Base-by-base conservation (phyloP, 1,139 yeast genomes). In the Candida sanyaensis region DNA sequence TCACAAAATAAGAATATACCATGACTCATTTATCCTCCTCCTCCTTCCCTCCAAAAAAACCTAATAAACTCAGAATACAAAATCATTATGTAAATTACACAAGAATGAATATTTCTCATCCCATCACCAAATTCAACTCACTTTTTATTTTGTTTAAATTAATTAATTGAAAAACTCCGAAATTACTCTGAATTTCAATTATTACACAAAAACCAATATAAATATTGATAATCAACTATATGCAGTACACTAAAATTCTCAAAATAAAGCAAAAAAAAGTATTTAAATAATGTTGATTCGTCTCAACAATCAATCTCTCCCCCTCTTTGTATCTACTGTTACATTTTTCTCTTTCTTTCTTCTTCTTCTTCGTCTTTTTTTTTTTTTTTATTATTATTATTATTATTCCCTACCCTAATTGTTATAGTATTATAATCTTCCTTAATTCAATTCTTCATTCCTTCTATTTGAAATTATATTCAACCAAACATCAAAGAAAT, bases 311-410 rank as follows among this genome's bases (percentile, higher is more conserved):
- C 7, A 17, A 13, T 17, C 11, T n/a, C n/a, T 13, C 9, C 24
- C 24, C 36, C 30, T 36, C 33, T 21, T 38, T 32, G 31, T 28
- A 26, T 13, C 29, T 29, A 17, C 26, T 29, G 38, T 40, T 27
- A 27, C 31, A 24, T 32, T 28, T 42, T 31, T 43, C 44, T 42
- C 50, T 42, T 48, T 30, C n/a, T n/a, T n/a, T n/a, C n/a, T 38
- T 45, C 50, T 43, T 45, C 39, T 44, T 41, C n/a, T n/a, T n/a
- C n/a, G n/a, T n/a, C n/a, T n/a, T n/a, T n/a, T n/a, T 24, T 24
- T 31, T 23, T 12, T 9, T 33, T 30, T 38, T 30, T 39, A 28
- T 33, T 21, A n/a, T 44, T 45, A 38, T 2, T 17, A 33, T 17
- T 17, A 2, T 13, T 33, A 4, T 13, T 33, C 9, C 37, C 8